Conservation (phyloP, 2,329 filamentous ascomycete species). For the Scedosporium minutisporum region DNA sequence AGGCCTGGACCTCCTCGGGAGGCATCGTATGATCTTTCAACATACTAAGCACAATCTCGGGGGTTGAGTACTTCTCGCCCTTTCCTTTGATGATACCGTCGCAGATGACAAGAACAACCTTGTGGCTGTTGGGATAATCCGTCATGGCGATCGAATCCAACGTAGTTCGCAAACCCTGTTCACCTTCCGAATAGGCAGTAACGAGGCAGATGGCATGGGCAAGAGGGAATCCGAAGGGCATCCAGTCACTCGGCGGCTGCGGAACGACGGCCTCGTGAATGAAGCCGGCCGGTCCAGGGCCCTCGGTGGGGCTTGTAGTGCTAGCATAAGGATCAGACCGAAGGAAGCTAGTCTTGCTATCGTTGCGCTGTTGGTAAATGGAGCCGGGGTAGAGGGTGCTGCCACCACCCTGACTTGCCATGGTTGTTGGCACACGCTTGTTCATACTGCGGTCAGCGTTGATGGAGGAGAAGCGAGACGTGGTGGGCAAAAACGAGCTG, state of each 20-base stretch:
- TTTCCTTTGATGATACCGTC: conserved; percentile 96
- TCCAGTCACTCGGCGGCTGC: conserved; percentile 92
- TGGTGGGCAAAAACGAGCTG: conserved; percentile 81
- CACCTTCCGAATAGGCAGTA: conserved; percentile 94
- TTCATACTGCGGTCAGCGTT: conserved; percentile 57
- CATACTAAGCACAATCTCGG: conserved; percentile 85
- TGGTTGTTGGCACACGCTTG: conserved; percentile 67
- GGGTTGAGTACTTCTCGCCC: conserved; percentile 77
- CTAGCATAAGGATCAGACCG: conserved; percentile 45
- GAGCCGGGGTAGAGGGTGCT: conserved; percentile 62
- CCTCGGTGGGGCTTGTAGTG: conserved; percentile 51
- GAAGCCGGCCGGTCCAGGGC: conserved; percentile 79
- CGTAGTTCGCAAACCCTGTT: conserved; percentile 83
- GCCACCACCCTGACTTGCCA: conserved; percentile 79
- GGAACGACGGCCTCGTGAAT: conserved; percentile 94
- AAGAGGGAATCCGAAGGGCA: conserved; percentile 90
- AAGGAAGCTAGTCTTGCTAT: conserved; percentile 56
- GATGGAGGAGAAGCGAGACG: conserved; percentile 86
- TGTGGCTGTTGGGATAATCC: conserved; percentile 98
- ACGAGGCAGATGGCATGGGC: conserved; percentile 91
- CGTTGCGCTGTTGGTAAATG: conserved; percentile 60
- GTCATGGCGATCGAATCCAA: conserved; percentile 94
- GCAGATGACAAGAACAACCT: conserved; percentile 90
- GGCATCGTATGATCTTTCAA: conserved; percentile 81
- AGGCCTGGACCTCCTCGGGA: conserved; percentile 74